Base-by-base conservation (phyloP, 257 asterid species). In the Salvia miltiorrhiza region DNA sequence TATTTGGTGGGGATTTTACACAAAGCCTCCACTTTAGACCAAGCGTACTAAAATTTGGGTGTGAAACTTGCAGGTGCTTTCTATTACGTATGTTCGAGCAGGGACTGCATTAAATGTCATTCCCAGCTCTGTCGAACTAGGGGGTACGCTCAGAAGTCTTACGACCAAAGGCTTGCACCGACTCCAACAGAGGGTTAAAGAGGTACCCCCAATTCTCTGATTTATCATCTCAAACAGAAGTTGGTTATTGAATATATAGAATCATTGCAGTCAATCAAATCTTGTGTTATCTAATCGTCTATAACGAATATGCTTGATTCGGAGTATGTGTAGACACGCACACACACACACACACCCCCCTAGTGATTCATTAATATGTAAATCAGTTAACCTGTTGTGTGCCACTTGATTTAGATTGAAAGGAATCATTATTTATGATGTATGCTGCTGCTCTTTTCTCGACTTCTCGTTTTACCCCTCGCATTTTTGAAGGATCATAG, bases 91-190 rank as follows among this genome's bases (percentile, higher is more conserved):
- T 70, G 86, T 89, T 61, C 85, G 82, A 72, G 95, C 90, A 43
- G 96, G 97, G 77, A 65, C 76, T 0, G 87, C 95, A 23, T 68
- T 44, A 10, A 87, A 91, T 74, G 84, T 84, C 24, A 86, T 89
- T 60, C 91, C 97, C 0, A 45, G 81, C 5, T 65, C 76, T 54
- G 95, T 92, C 61, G 89, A 84, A 75, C 48, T 92, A 7, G 92
- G 96, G 71, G 97, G 97, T 16, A 87, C 95, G 53, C 77, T 91
- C 60, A 85, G 97, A 77, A 91, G 96, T 76, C 86, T 89, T 50
- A 85, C 95, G 4, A 89, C 96, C 19, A 86, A 84, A 84, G 97
- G 97, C 63, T 71, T 89, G 79, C 48, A 47, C 44, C 79, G 63
- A 73, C 97, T 92, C 58, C 86, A 83, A 80, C 64, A 70, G 65